These are phyloP conservation scores for Eucalyptus cloeziana DNA, from an alignment of 345 rosid genomes.

Conservation along the genomic window DNA sequence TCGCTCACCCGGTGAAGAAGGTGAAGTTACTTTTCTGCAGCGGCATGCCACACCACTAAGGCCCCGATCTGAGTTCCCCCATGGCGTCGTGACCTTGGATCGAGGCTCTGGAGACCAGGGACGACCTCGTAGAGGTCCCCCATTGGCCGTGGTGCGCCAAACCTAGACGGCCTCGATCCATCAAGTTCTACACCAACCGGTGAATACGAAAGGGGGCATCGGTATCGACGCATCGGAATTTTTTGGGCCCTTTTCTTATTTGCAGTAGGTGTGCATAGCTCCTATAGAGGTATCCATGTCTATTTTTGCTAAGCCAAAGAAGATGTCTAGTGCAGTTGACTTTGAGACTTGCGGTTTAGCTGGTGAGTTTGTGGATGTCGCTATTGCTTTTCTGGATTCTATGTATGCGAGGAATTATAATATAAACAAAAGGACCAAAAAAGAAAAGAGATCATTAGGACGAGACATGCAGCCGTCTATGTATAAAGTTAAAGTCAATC, in stretches of 20 bases:
- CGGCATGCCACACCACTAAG: not conserved
- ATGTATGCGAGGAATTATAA: not conserved
- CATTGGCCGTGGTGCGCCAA: not conserved
- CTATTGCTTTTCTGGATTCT: not conserved
- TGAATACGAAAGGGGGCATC: not conserved
- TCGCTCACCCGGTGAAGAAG: not conserved
- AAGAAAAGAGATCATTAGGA: not conserved
- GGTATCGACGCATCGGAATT: not conserved
- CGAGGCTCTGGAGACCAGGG: not conserved
- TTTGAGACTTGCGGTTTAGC: not conserved
- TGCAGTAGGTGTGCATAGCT: not conserved
- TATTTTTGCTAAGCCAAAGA: not conserved
- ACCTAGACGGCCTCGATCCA: not conserved
- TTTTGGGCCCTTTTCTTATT: not conserved
- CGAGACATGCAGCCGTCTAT: not conserved
- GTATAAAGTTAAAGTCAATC: not conserved
- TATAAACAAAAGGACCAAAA: not conserved
- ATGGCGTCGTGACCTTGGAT: not conserved
- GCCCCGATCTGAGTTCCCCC: not conserved
- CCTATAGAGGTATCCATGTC: not conserved
- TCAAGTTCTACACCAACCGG: not conserved
- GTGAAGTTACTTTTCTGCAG: not conserved
- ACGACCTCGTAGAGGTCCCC: not conserved
- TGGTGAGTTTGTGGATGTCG: not conserved
- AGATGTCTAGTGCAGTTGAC: not conserved